Base-by-base conservation (phyloP, 805 yeast species). In the Candida insectalens region DNA sequence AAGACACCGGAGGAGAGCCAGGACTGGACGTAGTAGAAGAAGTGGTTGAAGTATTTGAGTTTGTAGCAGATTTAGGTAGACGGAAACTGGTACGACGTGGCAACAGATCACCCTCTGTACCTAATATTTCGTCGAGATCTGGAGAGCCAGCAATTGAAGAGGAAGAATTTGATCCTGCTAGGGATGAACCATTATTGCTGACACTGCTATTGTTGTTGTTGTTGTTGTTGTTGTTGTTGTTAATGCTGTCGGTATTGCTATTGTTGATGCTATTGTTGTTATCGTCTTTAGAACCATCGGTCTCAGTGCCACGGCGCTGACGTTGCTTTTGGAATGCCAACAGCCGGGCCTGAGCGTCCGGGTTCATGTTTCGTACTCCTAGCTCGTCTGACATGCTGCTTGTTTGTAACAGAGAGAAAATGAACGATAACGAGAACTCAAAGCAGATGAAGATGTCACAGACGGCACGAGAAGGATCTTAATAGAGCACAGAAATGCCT, bases 311-410 rank as follows among this genome's bases (percentile, higher is more conserved):
- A 7, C 23, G 23, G 7, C 23, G 59, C 38, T 74, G 77, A 44
- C 96, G 70, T 49, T 80, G 76, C 42, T 83, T 85, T 55, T 87
- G 96, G 47, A 88, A 83, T 0, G 95, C 95, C 53, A 82, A 60
- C 25, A 88, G 68, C 42, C 92, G 66, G 1, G 95, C 96, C 55
- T 87, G 96, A 27, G 85, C 71, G 41, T 83, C 89, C 8, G 92
- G 78, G 46, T 70, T 76, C 33, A 79, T 62, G 10, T 61, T 55
- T 22, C 64, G 33, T 14, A 21, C 13, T 9, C 16, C 6, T 8
- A 16, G n/a, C n/a, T 29, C 32, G 12, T 30, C 10, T 7, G 27
- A 21, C 23, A 21, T 21, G 7, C 23, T 12, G 10, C 7, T 12
- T 8, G 23, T 21, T 21, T 21, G 10, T 21, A 21, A n/a, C n/a